Base-by-base conservation (phyloP, 2,329 filamentous ascomycete genomes). In the Coniochaeta ligniaria region DNA sequence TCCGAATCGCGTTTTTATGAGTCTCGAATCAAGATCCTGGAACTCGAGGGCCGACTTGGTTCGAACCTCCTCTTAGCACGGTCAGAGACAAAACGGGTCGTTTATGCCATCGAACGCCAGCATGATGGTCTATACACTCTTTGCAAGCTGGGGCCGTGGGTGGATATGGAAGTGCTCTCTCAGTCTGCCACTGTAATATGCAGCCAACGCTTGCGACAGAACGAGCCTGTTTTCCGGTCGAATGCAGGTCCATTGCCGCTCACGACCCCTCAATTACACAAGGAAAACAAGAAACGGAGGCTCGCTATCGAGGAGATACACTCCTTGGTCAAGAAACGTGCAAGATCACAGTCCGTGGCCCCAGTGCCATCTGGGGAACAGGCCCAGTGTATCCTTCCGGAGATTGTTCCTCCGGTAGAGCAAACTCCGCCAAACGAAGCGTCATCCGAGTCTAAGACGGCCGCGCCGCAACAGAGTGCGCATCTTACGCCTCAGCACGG, bases 31-130 rank as follows among this genome's bases (percentile, higher is more conserved):
- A 83, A 83, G 63, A 83, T 87, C 60, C 75, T 90, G 62, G 86
- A 89, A 63, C 78, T 85, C 45, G 84, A 86, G 72, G 81, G 77
- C 59, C 84, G 83, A n/a, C 78, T 84, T 66, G 81, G 80, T 61
- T 79, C 76, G 22, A 81, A 80, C 61, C 75, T 90, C 17, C 78
- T 91, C 11, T 76, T 91, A 61, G 86, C 85, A 31, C 78, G 83
- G 61, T 78, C 83, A 52, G 83, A 88, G 50, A 75, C 79, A 28
- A 80, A 78, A 62, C 76, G 78, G 60, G 77, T 76, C 38, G 64
- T 83, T 0, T 89, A 85, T 69, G 87, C 81, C 14, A 74, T 91
- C n/a, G 90, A 93, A 74, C 80, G 84, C 26, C 84, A 90, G 38
- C 76, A 79, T 17, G 72, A 75, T 55, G 81, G 81, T 0, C 76